Conservation (phyloP, 1,139 yeast genomes). For the Suhomyces coccinellae region DNA sequence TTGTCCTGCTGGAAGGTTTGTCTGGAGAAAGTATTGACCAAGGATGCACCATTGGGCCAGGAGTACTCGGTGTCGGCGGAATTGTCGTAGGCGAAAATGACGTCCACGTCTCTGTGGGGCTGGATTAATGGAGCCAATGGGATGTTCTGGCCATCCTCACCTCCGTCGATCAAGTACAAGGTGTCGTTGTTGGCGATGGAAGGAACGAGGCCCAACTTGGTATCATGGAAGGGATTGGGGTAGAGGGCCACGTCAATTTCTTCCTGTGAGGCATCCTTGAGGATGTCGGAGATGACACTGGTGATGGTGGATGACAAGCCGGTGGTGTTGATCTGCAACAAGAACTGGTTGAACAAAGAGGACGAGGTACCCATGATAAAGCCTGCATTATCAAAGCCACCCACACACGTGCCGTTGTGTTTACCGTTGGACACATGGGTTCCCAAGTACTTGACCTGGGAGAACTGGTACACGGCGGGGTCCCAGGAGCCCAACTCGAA, state of each 20-base stretch:
- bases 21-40: conserved; percentile 34
- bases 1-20: conserved; percentile 30
- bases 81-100: conserved; percentile 33
- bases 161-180: conserved; percentile 32
- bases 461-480: conserved; percentile 66
- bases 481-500: conserved; percentile 92
- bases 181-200: conserved; percentile 21
- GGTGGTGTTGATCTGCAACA: conserved; percentile 27
- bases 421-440: conserved; percentile 61
- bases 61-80: conserved; percentile 26
- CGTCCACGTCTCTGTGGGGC: conserved; percentile 27
- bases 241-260: conserved; percentile 27
- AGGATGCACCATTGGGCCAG: conserved; percentile 41
- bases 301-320: conserved; percentile 19
- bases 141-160: conserved; percentile 33
- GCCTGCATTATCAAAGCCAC: conserved; percentile 46
- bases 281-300: conserved; percentile 17
- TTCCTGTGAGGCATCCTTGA: conserved; percentile 16
- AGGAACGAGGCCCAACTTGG: conserved; percentile 14
- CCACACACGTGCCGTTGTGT: conserved; percentile 28
- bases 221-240: conserved; percentile 27
- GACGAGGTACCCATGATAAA: conserved; percentile 49
- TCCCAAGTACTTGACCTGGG: conserved; percentile 72
- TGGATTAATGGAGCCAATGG: conserved; percentile 33
- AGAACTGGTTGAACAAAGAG: conserved; percentile 37